These are phyloP conservation scores for Podospora australis DNA, from an alignment of 495 filamentous ascomycete genomes.

Conservation along the genomic window DNA sequence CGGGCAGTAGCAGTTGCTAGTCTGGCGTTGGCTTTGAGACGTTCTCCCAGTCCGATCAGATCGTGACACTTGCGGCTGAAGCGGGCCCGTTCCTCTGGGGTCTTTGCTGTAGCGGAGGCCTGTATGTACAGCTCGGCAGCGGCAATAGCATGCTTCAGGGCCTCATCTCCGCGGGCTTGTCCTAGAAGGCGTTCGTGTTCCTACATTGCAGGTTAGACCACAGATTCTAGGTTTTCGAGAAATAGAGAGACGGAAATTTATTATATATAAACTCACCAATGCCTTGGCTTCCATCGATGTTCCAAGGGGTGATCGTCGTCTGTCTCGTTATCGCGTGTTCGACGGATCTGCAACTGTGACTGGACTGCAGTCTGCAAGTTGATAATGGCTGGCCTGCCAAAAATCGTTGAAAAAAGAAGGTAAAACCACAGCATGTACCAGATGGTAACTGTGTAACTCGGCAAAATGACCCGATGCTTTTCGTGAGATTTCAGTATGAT, in stretches of 20 bases:
- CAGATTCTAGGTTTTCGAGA: slow-evolving; percentile 13
- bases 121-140: slow-evolving; percentile 75
- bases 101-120: slow-evolving; percentile 50
- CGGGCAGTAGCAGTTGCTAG: slow-evolving; percentile 17
- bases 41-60: slow-evolving; percentile 61
- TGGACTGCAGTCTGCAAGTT: too few relatives aligned
- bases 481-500: too few relatives aligned
- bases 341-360: too few relatives aligned
- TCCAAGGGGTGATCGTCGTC: not conserved
- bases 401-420: too few relatives aligned
- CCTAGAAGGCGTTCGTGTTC: slow-evolving; percentile 54
- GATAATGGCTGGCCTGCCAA: too few relatives aligned
- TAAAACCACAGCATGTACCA: too few relatives aligned
- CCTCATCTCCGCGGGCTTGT: slow-evolving; percentile 52
- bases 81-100: slow-evolving; percentile 47
- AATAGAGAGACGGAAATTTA: not conserved
- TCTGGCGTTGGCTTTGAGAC: slow-evolving; percentile 52
- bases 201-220: slow-evolving; percentile 35
- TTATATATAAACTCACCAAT: too few relatives aligned
- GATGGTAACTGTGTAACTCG: too few relatives aligned
- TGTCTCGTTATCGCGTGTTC: not conserved
- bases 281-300: slow-evolving; percentile 23
- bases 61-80: slow-evolving; percentile 60
- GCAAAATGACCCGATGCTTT: too few relatives aligned
- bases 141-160: slow-evolving; percentile 64